These are phyloP conservation scores for Wickerhamomyces strasburgensis DNA, from an alignment of 805 yeast genomes.

Conservation along the genomic window DNA sequence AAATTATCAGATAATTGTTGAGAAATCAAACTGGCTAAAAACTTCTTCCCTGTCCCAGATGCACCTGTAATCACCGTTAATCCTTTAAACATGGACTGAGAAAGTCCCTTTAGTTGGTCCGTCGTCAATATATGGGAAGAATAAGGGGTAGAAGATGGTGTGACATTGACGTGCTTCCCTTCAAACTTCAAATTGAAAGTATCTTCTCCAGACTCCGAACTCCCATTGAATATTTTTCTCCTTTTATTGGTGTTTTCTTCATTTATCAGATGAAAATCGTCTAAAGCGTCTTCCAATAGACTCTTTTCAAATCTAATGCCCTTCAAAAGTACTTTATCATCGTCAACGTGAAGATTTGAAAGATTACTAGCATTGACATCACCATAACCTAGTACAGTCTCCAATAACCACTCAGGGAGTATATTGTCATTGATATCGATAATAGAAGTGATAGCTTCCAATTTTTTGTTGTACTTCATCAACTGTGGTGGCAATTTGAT, in stretches of 20 bases:
- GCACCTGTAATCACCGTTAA: constrained; percentile 44
- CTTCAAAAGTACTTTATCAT: neutral
- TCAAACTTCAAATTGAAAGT: neutral
- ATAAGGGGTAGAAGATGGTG: neutral
- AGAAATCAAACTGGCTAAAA: constrained; percentile 22
- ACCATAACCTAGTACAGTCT: constrained; percentile 31
- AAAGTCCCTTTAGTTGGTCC: constrained; percentile 11
- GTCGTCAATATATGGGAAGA: neutral
- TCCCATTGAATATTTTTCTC: neutral
- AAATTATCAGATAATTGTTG: constrained; percentile 17
- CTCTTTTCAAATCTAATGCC: neutral
- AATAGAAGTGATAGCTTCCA: constrained; percentile 5
- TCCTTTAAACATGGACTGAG: constrained; percentile 31
- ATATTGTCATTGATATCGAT: constrained; percentile 4
- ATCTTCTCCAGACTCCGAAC: too few species aligned
- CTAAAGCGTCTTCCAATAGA: constrained; percentile 2
- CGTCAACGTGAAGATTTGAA: neutral
- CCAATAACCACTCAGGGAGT: constrained; percentile 33
- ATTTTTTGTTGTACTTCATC: neutral
- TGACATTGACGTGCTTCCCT: neutral
- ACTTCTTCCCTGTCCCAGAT: constrained; percentile 50
- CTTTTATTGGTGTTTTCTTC: constrained; percentile 8
- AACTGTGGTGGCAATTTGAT: constrained; percentile 19
- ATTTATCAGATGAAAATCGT: neutral
- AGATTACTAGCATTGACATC: constrained; percentile 7